Base-by-base conservation (phyloP, 2,329 filamentous ascomycete genomes). In the Diaporthe ampelina region DNA sequence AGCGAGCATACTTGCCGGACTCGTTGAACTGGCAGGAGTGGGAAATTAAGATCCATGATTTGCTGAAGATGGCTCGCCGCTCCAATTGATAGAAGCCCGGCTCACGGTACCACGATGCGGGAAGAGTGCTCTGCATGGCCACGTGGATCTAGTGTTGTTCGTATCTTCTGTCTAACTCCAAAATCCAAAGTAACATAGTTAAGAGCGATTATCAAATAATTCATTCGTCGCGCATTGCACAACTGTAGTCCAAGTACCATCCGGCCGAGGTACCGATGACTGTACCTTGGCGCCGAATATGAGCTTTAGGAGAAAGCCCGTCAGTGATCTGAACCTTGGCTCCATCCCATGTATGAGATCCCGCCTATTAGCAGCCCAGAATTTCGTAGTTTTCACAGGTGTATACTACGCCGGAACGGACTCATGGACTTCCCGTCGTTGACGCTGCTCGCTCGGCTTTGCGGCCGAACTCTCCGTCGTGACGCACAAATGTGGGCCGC, bases 31-130 rank as follows among this genome's bases (percentile, higher is more conserved):
- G 81, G 52, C 78, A 77, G 1, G 69, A 72, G 74, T 85, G 84
- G 24, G 79, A 79, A 9, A 83, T 75, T 29, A 81, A 79, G 19
- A 84, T 75, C 83, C 84, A 85, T 70, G 79, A 80, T 79, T 83
- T 79, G 0, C 81, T 83, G 77, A 86, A 86, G 59, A 86, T 84
- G n/a, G 85, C 83, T 9, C 85, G 81, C 15, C 85, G 78, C 74
- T 86, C 85, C 8, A 86, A 79, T 75, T 86, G 81, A 75, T 85
- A 87, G 79, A 86, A 83, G 45, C 81, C 82, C 21, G 79, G 77
- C 13, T 80, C 83, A 45, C 80, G 82, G 77, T 85, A 86, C 85
- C 84, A 86, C 76, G 84, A 84, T 52, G 85, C 81, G 7, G 84
- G 84, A 6, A 86, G 77, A 32, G 61, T 67, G 61, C 32, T 59